Evolutionary conservation across 2,329 filamentous ascomycete species (phyloP).

Genomic region (Ambrosiella beaveri): DNA sequence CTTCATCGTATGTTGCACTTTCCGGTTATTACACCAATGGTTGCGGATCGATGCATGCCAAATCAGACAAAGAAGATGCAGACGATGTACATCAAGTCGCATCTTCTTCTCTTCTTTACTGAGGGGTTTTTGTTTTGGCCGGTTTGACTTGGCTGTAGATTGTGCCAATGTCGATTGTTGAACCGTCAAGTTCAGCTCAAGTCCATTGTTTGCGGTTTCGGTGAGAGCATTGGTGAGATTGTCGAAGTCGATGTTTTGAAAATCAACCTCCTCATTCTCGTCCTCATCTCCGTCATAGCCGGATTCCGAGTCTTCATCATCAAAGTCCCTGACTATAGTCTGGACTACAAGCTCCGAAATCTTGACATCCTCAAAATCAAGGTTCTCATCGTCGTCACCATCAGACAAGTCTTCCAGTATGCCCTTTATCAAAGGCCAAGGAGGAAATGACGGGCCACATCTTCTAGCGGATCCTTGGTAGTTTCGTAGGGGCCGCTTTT

Average conservation of each 20-base stretch:
- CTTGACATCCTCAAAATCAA: slow-evolving; percentile 34
- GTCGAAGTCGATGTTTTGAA: slow-evolving; percentile 33
- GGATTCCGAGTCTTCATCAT: slow-evolving; percentile 24
- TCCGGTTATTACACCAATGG: slow-evolving; percentile 67
- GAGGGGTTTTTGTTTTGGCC: slow-evolving; percentile 28
- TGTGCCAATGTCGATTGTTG: background rate
- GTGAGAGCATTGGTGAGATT: slow-evolving; percentile 14
- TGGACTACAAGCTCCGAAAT: slow-evolving; percentile 32
- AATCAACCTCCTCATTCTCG: slow-evolving; percentile 26
- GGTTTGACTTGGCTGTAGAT: background rate
- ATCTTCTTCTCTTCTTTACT: slow-evolving; percentile 34
- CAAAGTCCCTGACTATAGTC: slow-evolving; percentile 32
- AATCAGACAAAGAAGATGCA: slow-evolving; percentile 68
- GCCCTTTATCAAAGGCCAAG: background rate
- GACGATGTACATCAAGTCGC: slow-evolving; percentile 66
- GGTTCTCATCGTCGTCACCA: slow-evolving; percentile 22
- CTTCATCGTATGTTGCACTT: slow-evolving; percentile 49
- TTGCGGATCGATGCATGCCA: slow-evolving; percentile 65
- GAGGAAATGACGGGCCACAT: background rate
- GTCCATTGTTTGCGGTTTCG: slow-evolving; percentile 18
- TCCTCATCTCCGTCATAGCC: slow-evolving; percentile 18
- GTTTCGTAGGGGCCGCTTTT: background rate
- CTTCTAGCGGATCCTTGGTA: background rate
- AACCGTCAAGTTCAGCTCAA: slow-evolving; percentile 32
- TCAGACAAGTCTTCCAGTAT: background rate